Percentiles rank a stretch among this genome's conserved stretches.
These are phyloP conservation scores for Leishmania aethiopica DNA, from an alignment of 208 protist species.

Conservation along the genomic window DNA sequence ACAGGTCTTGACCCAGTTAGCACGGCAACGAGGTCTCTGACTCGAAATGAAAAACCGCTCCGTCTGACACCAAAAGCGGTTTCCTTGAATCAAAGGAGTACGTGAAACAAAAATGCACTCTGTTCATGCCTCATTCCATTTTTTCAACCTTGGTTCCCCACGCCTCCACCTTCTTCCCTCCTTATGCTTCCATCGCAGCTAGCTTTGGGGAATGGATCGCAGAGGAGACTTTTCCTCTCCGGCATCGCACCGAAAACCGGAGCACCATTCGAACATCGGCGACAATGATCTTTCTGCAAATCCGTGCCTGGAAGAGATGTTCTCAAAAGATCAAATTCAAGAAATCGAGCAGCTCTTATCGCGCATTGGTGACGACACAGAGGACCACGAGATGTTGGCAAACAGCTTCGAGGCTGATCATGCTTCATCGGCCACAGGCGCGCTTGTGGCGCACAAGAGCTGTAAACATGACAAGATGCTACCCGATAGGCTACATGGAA, in stretches of 20 bases:
- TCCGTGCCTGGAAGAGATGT: background rate
- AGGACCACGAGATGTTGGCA: background rate
- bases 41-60: background rate
- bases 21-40: background rate
- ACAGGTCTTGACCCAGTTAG: background rate
- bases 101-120: background rate
- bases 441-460: background rate
- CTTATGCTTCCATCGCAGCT: background rate
- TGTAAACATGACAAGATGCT: background rate
- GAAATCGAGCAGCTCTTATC: conserved; percentile 27
- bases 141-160: background rate
- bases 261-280: background rate
- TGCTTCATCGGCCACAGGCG: background rate
- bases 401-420: background rate
- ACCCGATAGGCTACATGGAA: background rate
- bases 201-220: background rate
- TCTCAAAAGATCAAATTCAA: conserved; percentile 25
- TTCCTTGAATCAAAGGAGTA: background rate
- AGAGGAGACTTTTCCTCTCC: background rate
- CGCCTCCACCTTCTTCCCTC: background rate
- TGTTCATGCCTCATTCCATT: background rate
- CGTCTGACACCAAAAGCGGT: background rate
- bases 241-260: background rate
- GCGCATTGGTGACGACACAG: conserved; percentile 9
- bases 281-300: background rate